Base-by-base conservation (phyloP, 768 basidiomycete species). In the Boletales sp. region DNA sequence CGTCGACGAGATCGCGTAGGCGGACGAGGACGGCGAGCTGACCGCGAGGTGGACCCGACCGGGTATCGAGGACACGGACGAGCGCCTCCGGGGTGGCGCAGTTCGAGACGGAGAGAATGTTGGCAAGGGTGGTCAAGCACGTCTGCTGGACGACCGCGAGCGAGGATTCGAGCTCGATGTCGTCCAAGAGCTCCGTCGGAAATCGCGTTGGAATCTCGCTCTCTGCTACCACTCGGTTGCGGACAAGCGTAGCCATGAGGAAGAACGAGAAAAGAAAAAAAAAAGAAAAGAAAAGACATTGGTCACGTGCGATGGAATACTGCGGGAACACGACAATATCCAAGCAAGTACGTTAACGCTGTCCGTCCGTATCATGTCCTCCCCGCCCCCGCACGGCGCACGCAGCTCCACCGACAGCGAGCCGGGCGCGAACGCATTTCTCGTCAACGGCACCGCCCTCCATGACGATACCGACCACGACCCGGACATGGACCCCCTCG, bases 61-160 rank as follows among this genome's bases (percentile, higher is more conserved):
- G n/a, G n/a, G n/a, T n/a, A n/a, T n/a, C 11, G 72, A 17, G 77
- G 15, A 50, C 57, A 18, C 54, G 48, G 12, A 65, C 56, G 1
- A 54, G 53, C 0, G 61, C 42, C 21, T 65, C 61, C 17, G 49
- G 46, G 17, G 51, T 55, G 9, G 47, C 35, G 39, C 60, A n/a
- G 51, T n/a, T 46, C 5, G 18, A 62, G 31, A 37, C 8, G 60
- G 47, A 7, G 18, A 90, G 78, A 18, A 90, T 73, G 64, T 81
- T 83, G 57, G 83, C 81, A 41, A 92, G 72, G 2, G 86, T 86
- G 73, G 82, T n/a, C n/a, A n/a, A n/a, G n/a, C n/a, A n/a, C 44
- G 21, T 54, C 53, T 63, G 55, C 31, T 65, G 58, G 37, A 68
- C 58, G 2, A 39, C 54, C 38, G n/a, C 63, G 56, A 0, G 35